Evolutionary conservation across 2,329 filamentous ascomycete genomes (phyloP), one percentile per base, ranked within the genome.

Genomic region (Anthostomella pinea): DNA sequence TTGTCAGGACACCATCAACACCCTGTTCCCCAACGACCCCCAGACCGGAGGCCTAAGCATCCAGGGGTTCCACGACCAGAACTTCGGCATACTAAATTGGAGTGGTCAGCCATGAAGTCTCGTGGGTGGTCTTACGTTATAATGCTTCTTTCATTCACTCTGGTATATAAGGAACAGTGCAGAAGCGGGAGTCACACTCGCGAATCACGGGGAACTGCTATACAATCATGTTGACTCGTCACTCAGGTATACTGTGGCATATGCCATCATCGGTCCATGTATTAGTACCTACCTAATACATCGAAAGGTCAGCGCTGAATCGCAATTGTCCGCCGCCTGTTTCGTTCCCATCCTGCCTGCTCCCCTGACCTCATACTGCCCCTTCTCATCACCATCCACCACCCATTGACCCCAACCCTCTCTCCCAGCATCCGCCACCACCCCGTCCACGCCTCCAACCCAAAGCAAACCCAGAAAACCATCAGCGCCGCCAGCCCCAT

Each of bases 1-100:
- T 38, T 27, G n/a, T 19, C 21, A 65, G 63, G 62, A 65, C 16
- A 54, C 58, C 15, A 57, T 67, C 45, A 62, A 60, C 38, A 41
- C 52, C 6, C 53, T 67, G 3, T 67, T 67, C 45, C 63, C 58
- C 7, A 54, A 54, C 22, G 62, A 67, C 31, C 63, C 63, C 4
- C 58, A 57, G 33, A 67, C 63, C 7, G 64, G 64, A 28, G 60
- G 60, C 23, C 45, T 67, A 25, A 64, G 54, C 21, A 57, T 66
- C 10, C 58, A 60, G 6, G 64, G 60, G 4, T 67, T 62, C 33
- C 48, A 64, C 31, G 60, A 67, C 38, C 54, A 58, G n/a, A 58
- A 49, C 16, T 55, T 64, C 9, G 50, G 55, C 1, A 49, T 63
- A 10, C 41, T 46, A 24, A 52, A 59, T 22, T 64, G 60, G 58